Conservation (phyloP, 495 filamentous ascomycete genomes). For the Staphylotrichum tortipilum region DNA sequence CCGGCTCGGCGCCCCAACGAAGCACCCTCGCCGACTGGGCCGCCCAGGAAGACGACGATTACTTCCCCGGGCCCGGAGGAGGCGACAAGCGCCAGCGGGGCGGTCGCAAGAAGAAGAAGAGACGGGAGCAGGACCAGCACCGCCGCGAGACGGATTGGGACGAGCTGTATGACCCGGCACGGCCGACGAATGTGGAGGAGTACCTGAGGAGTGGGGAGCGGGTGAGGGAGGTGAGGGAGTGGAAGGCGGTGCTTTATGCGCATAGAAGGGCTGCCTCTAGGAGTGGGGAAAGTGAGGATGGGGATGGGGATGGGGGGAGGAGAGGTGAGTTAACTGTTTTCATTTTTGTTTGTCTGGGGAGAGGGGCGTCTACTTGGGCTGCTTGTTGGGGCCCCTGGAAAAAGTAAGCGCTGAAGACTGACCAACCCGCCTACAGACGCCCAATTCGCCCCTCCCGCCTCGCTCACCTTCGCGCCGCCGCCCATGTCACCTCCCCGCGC, state of each 20-base stretch:
- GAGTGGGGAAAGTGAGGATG: conserved; percentile 23
- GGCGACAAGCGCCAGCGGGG: conserved; percentile 65
- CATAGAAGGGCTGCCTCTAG: conserved; percentile 52
- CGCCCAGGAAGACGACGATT: conserved; percentile 59
- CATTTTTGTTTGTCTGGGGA: neutral
- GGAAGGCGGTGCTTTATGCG: conserved; percentile 78
- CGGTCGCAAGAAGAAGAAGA: conserved; percentile 73
- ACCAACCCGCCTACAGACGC: conserved; percentile 38
- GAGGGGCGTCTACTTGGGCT: no score
- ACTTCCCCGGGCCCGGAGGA: conserved; percentile 14
- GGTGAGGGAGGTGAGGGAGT: conserved; percentile 69
- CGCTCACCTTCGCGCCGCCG: conserved; percentile 66
- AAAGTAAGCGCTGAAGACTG: conserved; percentile 17
- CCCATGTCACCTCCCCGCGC: conserved; percentile 40
- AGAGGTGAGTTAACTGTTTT: conserved; percentile 45
- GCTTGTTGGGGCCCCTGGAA: no score
- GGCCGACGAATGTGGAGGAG: conserved; percentile 79
- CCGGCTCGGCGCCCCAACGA: conserved; percentile 46
- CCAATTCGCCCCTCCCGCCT: conserved; percentile 61
- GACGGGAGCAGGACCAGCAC: conserved; percentile 43
- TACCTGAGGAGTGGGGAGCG: conserved; percentile 82
- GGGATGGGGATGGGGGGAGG: conserved; percentile 14
- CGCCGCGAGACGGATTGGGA: conserved; percentile 73
- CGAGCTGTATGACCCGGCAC: conserved; percentile 79
- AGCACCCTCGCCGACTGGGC: conserved; percentile 81